Base-by-base conservation (phyloP, 345 rosid genomes). In the Eucalyptus lansdowneana region DNA sequence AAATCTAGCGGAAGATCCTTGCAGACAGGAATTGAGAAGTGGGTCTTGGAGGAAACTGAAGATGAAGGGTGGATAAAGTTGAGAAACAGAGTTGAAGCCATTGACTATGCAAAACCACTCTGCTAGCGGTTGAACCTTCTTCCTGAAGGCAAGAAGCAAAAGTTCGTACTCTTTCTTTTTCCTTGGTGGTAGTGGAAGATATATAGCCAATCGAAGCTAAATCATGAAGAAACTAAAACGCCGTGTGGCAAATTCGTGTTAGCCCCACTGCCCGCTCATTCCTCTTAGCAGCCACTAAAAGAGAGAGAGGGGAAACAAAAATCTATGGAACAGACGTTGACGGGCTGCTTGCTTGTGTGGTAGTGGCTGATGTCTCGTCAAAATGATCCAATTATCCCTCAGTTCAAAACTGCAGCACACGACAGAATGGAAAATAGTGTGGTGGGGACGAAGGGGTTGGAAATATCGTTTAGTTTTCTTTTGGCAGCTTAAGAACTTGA, bases 71-170 rank as follows among this genome's bases (percentile, higher is more conserved):
- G 92, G 60, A 92, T 89, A 14, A 94, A 91, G 92, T 91, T 94
- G 91, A 92, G 93, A 88, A 94, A 91, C 89, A 93, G 87, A 93
- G 97, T 72, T 49, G 97, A 92, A 91, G 96, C 95, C 67, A 88
- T 76, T 21, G 83, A 37, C 42, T 0, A 8, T 37, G 83, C 83
- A 37, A 6, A 40, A 11, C 21, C 6, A 11, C 83, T 37, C 42
- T 76, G 83, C 83, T 21, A 72, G 83, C 83, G 21, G 45, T 76
- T 21, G 83, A 76, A 76, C 47, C 47, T 76, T 21, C 83, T 37
- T 76, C 83, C 13, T 76, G 47, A 76, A 76, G 24, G 22, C 81
- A 72, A 72, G 81, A 72, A 37, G 15, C 47, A 3, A 76, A 37
- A 76, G 83, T 76, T 6, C 7, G 83, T 27, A 40, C 8, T 37